Evolutionary conservation across 805 yeast genomes (phyloP).

Genomic region (Metahyphopichia silvanorum): DNA sequence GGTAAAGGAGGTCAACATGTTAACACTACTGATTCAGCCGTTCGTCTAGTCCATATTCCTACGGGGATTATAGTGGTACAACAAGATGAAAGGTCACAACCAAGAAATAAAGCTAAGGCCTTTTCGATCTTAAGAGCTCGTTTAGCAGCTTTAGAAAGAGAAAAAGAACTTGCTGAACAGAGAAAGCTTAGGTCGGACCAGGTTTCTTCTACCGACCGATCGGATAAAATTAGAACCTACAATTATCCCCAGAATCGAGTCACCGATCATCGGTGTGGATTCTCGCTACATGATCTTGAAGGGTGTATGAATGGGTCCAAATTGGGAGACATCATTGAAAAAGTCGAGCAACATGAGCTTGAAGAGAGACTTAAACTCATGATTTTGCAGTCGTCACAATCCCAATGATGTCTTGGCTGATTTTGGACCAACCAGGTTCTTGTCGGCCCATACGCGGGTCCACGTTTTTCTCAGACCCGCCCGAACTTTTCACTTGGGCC

Average conservation of each 20-base stretch:
- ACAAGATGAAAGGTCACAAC: conserved; percentile 96
- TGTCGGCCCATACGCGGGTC: too few relatives aligned
- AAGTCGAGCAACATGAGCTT: conserved; percentile 35
- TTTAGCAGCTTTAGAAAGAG: conserved; percentile 75
- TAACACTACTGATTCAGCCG: conserved; percentile 96
- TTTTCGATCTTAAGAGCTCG: conserved; percentile 77
- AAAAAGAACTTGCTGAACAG: conserved; percentile 62
- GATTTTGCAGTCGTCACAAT: too few relatives aligned
- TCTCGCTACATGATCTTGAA: conserved; percentile 66
- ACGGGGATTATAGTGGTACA: conserved; percentile 85
- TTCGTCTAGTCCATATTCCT: conserved; percentile 86
- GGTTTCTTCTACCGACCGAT: conserved; percentile 83
- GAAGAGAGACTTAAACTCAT: conserved; percentile 35
- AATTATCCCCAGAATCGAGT: conserved; percentile 90
- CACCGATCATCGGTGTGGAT: conserved; percentile 91
- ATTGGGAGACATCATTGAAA: conserved; percentile 33
- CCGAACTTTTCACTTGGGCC: too few relatives aligned
- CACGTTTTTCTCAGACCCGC: too few relatives aligned
- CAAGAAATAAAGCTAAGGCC: conserved; percentile 90
- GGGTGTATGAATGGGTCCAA: conserved; percentile 38
- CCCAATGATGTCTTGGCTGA: too few relatives aligned
- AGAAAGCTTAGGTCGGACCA: conserved; percentile 70
- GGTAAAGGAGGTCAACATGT: conserved; percentile 99
- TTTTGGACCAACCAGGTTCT: too few relatives aligned
- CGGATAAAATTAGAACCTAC: conserved; percentile 92